Conservation (phyloP, 2,329 filamentous ascomycete genomes). For the Clonostachys rosea region DNA sequence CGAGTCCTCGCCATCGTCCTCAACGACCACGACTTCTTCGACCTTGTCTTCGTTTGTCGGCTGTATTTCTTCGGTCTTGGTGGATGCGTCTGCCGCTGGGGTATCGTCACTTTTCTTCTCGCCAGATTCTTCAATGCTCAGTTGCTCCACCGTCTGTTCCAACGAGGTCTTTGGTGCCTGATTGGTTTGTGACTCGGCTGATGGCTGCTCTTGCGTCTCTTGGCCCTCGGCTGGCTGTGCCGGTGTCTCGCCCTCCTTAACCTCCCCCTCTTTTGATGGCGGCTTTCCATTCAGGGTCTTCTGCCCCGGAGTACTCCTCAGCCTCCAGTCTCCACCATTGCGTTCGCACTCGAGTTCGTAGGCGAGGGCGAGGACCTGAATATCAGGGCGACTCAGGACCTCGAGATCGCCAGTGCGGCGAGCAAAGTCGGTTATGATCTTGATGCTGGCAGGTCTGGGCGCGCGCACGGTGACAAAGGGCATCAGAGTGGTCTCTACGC, state of each 20-base stretch:
- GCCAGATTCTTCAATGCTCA: conserved; percentile 5
- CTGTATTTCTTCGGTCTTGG: conserved; percentile 1
- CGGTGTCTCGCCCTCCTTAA: background rate
- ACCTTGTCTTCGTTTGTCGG: conserved; percentile 5
- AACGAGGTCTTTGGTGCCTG: background rate
- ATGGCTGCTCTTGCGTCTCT: background rate
- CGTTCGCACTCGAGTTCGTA: conserved; percentile 94
- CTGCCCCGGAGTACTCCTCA: conserved; percentile 75
- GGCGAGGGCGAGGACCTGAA: conserved; percentile 82
- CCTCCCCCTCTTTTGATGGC: conserved; percentile 34
- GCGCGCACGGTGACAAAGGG: conserved; percentile 79
- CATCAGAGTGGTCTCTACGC: conserved; percentile 78
- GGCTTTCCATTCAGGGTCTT: conserved; percentile 70
- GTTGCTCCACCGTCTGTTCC: conserved; percentile 3
- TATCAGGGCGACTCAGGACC: conserved; percentile 83
- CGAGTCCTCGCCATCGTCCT: conserved; percentile 13
- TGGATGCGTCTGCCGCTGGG: conserved; percentile 2
- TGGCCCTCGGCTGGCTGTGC: background rate
- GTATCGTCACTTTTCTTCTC: background rate
- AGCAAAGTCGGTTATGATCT: conserved; percentile 79
- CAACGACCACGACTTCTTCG: conserved; percentile 10
- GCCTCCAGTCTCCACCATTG: conserved; percentile 83
- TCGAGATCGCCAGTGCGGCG: conserved; percentile 83
- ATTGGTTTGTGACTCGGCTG: background rate
- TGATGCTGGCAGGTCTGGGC: conserved; percentile 72